Evolutionary conservation across 1,139 yeast species (phyloP), one percentile per base, ranked within the genome.

Genomic region (Blastobotrys aristatus): DNA sequence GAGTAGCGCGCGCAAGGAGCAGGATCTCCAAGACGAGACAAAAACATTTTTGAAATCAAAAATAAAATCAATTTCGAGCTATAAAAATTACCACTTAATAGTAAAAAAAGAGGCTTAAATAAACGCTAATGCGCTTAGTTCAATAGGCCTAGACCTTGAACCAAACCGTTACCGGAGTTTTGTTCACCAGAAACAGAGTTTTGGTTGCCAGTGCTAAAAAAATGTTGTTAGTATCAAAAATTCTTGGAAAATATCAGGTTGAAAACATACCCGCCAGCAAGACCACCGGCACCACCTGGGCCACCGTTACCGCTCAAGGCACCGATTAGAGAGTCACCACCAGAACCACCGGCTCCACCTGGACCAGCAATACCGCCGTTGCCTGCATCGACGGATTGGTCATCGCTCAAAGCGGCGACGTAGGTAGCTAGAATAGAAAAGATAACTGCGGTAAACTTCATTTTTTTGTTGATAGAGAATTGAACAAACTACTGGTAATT

Each of bases 331-430:
- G 21, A 16, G n/a, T 33, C 36, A 18, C 36, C 36, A 17, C 36
- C 36, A 14, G 36, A 16, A 17, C 36, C 36, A 17, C 36, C 36
- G 36, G 21, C 18, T 6, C 36, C 36, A 33, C 36, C 36, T 33
- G 36, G 36, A 13, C 36, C 36, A 33, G 21, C 36, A 20, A 33
- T 17, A 33, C 36, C 36, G 16, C 36, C 36, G 22, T 33, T 33
- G 14, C 13, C 36, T 5, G 21, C 36, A 13, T 33, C 6, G 21
- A 18, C 36, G 21, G 36, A 14, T 7, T 6, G 4, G 21, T 17
- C 36, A 33, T 17, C 36, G 7, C 22, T 8, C 16, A 33, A 7
- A 30, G 33, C 7, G 17, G 33, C 33, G n/a, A 30, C 6, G 17
- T 6, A 6, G 5, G 13, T 4, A 30, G 33, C 33, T 6, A n/a